Evolutionary conservation across 2,329 filamentous ascomycete genomes (phyloP), one percentile per base, ranked within the genome.

Genomic region (Colletotrichum camelliae): DNA sequence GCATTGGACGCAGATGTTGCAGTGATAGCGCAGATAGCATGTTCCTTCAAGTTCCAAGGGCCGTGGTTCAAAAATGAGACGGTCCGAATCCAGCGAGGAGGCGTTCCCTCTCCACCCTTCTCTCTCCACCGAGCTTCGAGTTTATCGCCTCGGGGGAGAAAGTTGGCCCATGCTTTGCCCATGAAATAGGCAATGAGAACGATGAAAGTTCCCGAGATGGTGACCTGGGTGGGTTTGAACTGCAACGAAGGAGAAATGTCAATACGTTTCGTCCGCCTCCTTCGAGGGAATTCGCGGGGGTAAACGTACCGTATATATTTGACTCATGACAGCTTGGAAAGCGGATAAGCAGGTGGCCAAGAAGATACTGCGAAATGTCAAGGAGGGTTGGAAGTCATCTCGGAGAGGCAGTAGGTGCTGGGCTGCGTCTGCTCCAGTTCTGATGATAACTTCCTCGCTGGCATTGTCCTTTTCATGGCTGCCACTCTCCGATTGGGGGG

Each of bases 161-260:
- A 75, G 0, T 79, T 77, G 0, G 88, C 84, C 87, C 86, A 90
- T 6, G 79, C 82, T n/a, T 82, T 88, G 10, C 90, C 90, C 3
- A 87, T 66, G 65, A 91, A 91, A 81, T 91, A 91, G 15, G 88
- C 87, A 61, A 91, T 90, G 55, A 91, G 85, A 7, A 90, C 89
- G 67, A 91, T 90, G 70, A 91, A 91, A 0, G 89, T 91, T 48
- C 89, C 89, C 18, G 85, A 84, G 21, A 91, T 88, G 4, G 83
- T 84, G 43, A 88, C 80, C 1, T 48, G 4, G 1, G 89, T 91
- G 0, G 89, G 89, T 85, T 91, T 90, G 80, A 89, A 91, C 88
- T 90, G 57, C 10, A 48, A 48, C 58, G 52, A 18, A 33, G 8
- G 4, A 57, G 52, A 16, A 27, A 7, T 57, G 13, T 57, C 29